These are phyloP conservation scores for Globisporangium acanthophoron DNA, from an alignment of 352 stramenopile species.

Conservation along the genomic window DNA sequence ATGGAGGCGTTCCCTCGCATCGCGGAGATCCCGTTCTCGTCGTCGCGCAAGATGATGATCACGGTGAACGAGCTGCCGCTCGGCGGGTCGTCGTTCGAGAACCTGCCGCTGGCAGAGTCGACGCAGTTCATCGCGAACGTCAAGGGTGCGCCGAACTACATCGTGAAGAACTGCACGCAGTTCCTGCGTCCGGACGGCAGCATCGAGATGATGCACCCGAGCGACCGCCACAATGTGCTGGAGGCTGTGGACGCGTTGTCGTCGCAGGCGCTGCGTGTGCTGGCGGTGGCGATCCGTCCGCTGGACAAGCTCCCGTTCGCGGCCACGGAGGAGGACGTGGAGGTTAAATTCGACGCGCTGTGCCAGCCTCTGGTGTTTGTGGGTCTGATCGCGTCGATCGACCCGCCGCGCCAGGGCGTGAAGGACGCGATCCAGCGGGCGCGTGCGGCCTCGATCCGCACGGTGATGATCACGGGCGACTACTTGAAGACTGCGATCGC, in stretches of 20 bases:
- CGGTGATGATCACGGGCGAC: constrained; percentile 94
- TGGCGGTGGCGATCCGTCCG: constrained; percentile 87
- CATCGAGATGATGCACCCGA: constrained; percentile 31
- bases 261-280: constrained; percentile 77
- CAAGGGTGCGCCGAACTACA: constrained; percentile 71
- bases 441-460: constrained; percentile 54
- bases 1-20: constrained; percentile 60
- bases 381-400: constrained; percentile 92
- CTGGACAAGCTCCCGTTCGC: constrained; percentile 40
- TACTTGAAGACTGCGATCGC: constrained; percentile 92
- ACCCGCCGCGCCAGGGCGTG: constrained; percentile 63
- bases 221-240: constrained; percentile 46
- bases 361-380: constrained; percentile 86
- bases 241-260: constrained; percentile 59
- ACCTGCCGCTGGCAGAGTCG: constrained; percentile 26
- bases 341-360: constrained; percentile 61
- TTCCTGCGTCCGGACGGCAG: constrained; percentile 46
- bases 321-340: constrained; percentile 41
- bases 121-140: constrained; percentile 46
- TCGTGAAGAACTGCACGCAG: constrained; percentile 59
- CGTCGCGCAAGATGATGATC: constrained; percentile 94
- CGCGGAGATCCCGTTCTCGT: constrained; percentile 93
- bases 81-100: constrained; percentile 30
- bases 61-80: constrained; percentile 53
- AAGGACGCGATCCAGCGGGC: constrained; percentile 40